A percentile compares a stretch with the other conserved stretches of the same genome.
phyloP scores from a whole-genome alignment of 1,284 basidiomycete genomes.

The Amylostereum chailletii region DNA sequence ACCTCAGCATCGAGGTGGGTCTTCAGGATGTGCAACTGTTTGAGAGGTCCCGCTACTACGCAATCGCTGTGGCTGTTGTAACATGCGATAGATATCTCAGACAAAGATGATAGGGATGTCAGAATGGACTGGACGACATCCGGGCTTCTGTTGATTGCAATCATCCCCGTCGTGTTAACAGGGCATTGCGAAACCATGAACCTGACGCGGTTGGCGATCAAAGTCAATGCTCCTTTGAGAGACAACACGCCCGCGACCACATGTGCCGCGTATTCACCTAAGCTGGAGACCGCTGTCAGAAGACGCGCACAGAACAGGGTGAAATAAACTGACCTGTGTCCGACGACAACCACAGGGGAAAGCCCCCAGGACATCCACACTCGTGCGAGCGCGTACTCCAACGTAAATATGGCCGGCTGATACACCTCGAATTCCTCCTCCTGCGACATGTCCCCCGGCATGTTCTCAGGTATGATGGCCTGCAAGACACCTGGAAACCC shows the following conservation, averaged over 20 bases:
- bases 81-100: conserved; percentile 44
- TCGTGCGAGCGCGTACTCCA: conserved; percentile 50
- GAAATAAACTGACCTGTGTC: conserved; percentile 48
- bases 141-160: conserved; percentile 38
- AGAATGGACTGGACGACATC: conserved; percentile 28
- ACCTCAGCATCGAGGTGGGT: conserved; percentile 26
- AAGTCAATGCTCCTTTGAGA: conserved; percentile 42
- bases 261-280: conserved; percentile 66
- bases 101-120: conserved; percentile 21
- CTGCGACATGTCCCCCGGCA: conserved; percentile 13
- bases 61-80: conserved; percentile 49
- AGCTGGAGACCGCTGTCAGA: conserved; percentile 25
- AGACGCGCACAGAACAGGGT: neutral
- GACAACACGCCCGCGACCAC: conserved; percentile 47
- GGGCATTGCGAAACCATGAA: conserved; percentile 43
- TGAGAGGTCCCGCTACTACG: conserved; percentile 46
- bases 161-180: conserved; percentile 43
- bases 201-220: conserved; percentile 50
- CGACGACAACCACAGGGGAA: conserved; percentile 44
- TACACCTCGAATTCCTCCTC: conserved; percentile 32
- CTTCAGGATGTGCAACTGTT: conserved; percentile 34
- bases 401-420: conserved; percentile 48
- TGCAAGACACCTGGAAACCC: conserved; percentile 44
- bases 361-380: conserved; percentile 65
- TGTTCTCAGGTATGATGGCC: conserved; percentile 28